phyloP scores from a whole-genome alignment of 2,329 filamentous ascomycete species.

The Penicillium brasilianum region DNA sequence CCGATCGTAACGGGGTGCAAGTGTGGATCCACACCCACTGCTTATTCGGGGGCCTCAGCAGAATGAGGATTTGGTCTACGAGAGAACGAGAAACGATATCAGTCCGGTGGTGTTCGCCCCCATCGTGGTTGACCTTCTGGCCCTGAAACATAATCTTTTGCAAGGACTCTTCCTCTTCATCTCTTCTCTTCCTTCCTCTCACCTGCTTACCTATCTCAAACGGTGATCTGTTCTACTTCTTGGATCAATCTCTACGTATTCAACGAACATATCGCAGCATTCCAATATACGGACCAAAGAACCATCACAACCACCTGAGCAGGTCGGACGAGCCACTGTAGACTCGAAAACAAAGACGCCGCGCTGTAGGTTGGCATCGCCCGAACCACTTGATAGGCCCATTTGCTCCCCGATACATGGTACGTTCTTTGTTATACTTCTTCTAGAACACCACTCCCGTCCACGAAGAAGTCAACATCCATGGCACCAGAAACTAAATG shows the following conservation, averaged over 20 bases:
- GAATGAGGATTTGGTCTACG: background rate
- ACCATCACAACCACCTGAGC: background rate
- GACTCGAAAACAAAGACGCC: background rate
- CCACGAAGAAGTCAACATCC: background rate
- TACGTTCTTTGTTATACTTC: conserved; percentile 4
- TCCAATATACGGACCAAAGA: background rate
- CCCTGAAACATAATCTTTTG: background rate
- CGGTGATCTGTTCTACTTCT: background rate
- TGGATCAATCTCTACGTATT: background rate
- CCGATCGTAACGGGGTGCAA: background rate
- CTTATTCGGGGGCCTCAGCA: conserved; percentile 12
- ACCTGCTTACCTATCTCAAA: background rate
- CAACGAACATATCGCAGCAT: background rate
- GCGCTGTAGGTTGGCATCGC: background rate
- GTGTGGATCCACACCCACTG: conserved; percentile 6
- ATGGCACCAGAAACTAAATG: background rate
- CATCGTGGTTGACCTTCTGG: background rate
- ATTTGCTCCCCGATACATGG: background rate
- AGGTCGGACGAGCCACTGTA: background rate
- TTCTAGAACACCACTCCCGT: background rate
- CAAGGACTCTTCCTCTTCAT: background rate
- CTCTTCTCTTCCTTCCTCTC: background rate
- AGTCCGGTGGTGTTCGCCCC: background rate
- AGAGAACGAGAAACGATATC: background rate
- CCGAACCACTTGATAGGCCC: background rate